Evolutionary conservation across 2,329 filamentous ascomycete genomes (phyloP), one percentile per base, ranked within the genome.

Genomic region (Neobulgaria alba): DNA sequence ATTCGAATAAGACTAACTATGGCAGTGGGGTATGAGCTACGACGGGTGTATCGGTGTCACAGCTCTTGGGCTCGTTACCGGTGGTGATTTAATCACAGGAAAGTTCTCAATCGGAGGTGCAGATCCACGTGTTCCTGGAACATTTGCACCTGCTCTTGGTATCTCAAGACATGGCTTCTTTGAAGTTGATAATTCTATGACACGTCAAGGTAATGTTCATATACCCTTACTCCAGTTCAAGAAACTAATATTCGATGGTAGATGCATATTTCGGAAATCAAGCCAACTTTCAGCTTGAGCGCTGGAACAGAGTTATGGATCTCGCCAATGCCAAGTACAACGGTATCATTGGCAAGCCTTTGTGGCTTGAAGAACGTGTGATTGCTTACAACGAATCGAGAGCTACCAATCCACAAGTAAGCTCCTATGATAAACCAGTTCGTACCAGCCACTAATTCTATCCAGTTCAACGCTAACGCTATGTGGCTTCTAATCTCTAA

Each of bases 231-330:
- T 4, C 10, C 18, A 17, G 18, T 5, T 33, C 5, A 15, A 33
- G 15, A 33, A 33, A 33, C 18, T 33, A 14, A 16, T 33, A 33
- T 16, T 17, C 14, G 14, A 10, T 14, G 10, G 18, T 33, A 33
- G 30, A 33, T 33, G n/a, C 30, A 19, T 42, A 42, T 20, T 37
- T 42, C 14, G 39, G 39, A 17, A 37, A 42, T 15, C 19, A 42
- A 10, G 21, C 31, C 10, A 29, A 42, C 26, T 42, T 42, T 30
- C 18, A 32, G 3, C 33, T 42, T 23, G 17, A 14, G 9, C 39
- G 39, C 14, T 42, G 33, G 26, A 33, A 42, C 18, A 16, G 19
- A 8, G 10, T 36, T n/a, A 17, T 36, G 10, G 9, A 5, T 8
- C 23, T 32, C 15, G 18, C 33, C 16, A 30, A 42, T 10, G 16